Conservation (phyloP, 208 protist genomes). For the Wallacemonas sp. region DNA sequence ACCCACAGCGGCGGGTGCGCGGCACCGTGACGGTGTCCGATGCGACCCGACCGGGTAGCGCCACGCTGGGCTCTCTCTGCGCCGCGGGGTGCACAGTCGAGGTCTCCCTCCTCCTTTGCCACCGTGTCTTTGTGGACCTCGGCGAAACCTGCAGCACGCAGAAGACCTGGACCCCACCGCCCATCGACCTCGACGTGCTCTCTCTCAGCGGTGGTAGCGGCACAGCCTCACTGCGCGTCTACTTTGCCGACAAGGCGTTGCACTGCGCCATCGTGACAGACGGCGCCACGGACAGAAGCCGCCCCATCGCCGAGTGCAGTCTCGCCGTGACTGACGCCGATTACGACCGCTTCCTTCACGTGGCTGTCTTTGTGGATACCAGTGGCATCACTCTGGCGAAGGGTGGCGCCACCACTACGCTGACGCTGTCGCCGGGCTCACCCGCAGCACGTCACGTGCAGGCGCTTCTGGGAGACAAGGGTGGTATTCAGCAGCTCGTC, state of each 20-base stretch:
- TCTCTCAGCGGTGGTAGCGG: constrained; percentile 23
- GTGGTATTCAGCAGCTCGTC: constrained; percentile 13
- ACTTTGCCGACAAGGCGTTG: constrained; percentile 1
- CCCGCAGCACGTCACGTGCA: constrained; percentile 1
- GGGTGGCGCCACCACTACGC: constrained; percentile 27
- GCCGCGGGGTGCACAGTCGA: constrained; percentile 51
- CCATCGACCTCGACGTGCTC: constrained; percentile 36
- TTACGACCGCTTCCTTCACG: constrained; percentile 55
- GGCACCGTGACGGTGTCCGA: not conserved
- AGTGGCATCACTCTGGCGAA: constrained; percentile 45
- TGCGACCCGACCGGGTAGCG: not conserved
- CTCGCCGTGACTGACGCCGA: constrained; percentile 25
- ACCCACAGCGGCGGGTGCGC: not conserved
- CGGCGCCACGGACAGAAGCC: not conserved
- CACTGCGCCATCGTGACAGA: constrained; percentile 17
- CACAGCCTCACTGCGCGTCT: constrained; percentile 10
- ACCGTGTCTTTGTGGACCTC: constrained; percentile 48
- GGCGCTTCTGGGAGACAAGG: not conserved
- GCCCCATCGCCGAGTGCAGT: constrained; percentile 3
- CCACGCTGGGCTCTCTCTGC: constrained; percentile 27
- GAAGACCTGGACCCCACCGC: constrained; percentile 22
- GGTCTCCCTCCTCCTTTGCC: constrained; percentile 45
- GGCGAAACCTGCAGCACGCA: constrained; percentile 42
- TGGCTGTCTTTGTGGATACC: constrained; percentile 49
- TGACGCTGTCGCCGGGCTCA: constrained; percentile 19